Percentiles rank a stretch among this genome's conserved stretches.
phyloP scores from a whole-genome alignment of 306 rosid species.

The Lithocarpus polystachyus region DNA sequence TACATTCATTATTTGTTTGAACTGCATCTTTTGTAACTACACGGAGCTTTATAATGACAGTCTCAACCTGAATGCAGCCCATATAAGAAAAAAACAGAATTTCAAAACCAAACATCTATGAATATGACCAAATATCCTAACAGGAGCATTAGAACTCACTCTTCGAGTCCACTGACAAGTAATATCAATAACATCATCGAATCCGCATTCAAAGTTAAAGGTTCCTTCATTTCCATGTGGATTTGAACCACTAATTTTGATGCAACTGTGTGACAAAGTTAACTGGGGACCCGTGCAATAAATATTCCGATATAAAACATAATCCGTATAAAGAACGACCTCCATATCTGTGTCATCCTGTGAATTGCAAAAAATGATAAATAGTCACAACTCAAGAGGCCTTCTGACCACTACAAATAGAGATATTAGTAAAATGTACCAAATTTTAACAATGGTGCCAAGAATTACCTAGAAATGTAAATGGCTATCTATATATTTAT shows the following conservation, averaged over 20 bases:
- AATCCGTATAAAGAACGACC: constrained; percentile 84
- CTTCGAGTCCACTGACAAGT: constrained; percentile 53
- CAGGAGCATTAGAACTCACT: constrained; percentile 49
- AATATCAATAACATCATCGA: constrained; percentile 59
- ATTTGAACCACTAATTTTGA: constrained; percentile 59
- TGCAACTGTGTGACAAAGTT: constrained; percentile 54
- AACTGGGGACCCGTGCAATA: constrained; percentile 54
- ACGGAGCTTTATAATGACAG: constrained; percentile 57
- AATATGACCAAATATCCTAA: constrained; percentile 8
- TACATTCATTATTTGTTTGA: constrained; percentile 30
- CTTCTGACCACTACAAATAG: constrained; percentile 8
- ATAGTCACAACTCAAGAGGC: constrained; percentile 12
- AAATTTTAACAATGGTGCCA: background rate
- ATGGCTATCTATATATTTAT: background rate
- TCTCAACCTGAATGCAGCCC: constrained; percentile 51
- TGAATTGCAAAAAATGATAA: constrained; percentile 30
- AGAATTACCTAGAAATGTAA: background rate
- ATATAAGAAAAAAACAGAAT: constrained; percentile 28
- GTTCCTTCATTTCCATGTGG: constrained; percentile 37
- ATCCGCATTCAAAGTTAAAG: constrained; percentile 65
- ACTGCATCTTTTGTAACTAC: constrained; percentile 47
- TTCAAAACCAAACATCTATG: constrained; percentile 18
- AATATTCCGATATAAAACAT: constrained; percentile 61
- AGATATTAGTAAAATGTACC: constrained; percentile 12
- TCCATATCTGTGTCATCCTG: constrained; percentile 60